Evolutionary conservation across 75 land plant species (phyloP), one percentile per base, ranked within the genome.

Genomic region (Pseudotsuga menziesii): DNA sequence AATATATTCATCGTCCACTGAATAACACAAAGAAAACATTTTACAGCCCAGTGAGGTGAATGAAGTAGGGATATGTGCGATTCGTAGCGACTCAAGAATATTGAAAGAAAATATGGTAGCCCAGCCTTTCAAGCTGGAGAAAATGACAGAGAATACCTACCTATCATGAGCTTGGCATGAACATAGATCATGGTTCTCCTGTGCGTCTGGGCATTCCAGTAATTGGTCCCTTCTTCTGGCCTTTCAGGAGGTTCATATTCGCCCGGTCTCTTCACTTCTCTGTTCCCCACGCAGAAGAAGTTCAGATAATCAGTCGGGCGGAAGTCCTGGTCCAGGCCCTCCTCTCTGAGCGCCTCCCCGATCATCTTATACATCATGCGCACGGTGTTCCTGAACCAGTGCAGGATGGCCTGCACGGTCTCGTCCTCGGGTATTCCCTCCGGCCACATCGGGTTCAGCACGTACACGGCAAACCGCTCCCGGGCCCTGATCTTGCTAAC

Each of bases 281-380:
- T 73, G 77, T 89, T 89, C n/a, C 91, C 91, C 32, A 89, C 58
- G 76, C 90, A 88, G 80, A 69, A 88, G 82, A 89, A 89, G 59
- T 82, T 77, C 60, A 89, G 78, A 69, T 89, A 88, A 54, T 89
- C 90, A 13, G 73, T 73, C 2, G 86, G 84, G 20, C 22, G 27
- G 16, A 52, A 78, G 23, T 77, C 27, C 2, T 70, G 58, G 7
- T 27, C 64, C 56, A 78, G 48, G 12, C 80, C 81, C 19, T 75
- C 78, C 61, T 84, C 89, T 13, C 32, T 44, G 25, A 87, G 83
- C 11, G 88, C 88, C 8, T 78, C 36, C 11, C 80, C 86, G 16
- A 87, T 78, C 39, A 79, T 54, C 12, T 48, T 67, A 76, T 87
- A 87, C 86, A 87, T 84, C 88, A 87, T 87, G 56, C 82, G 78